Evolutionary conservation across 345 rosid species (phyloP).

Genomic region (Populus tremula): DNA sequence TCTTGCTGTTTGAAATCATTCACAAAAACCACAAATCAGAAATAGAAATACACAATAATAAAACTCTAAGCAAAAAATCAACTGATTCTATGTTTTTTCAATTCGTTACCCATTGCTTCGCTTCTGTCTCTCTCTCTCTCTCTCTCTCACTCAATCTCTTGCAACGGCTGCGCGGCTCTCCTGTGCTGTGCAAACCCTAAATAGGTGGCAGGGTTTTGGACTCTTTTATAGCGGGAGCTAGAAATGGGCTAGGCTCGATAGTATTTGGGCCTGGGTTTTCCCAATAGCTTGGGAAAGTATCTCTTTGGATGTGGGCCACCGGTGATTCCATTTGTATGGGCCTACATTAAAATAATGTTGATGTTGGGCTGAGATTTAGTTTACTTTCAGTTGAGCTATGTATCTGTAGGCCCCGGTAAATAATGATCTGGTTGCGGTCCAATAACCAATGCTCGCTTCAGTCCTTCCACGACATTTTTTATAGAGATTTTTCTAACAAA

Average conservation of each 20-base stretch:
- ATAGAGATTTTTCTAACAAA: too few relatives aligned
- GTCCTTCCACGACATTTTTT: too few relatives aligned
- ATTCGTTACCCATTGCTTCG: slow-evolving; percentile 11
- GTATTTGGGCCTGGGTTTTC: background rate
- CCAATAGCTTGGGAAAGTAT: background rate
- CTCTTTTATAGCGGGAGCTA: background rate
- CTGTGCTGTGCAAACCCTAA: background rate
- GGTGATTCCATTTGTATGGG: background rate
- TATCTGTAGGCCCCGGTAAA: background rate
- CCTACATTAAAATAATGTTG: background rate
- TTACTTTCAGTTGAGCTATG: background rate
- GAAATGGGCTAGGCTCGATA: background rate
- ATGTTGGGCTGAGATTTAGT: background rate
- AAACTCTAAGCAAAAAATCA: background rate
- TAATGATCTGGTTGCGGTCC: too few relatives aligned
- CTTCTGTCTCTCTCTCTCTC: background rate
- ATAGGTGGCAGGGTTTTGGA: background rate
- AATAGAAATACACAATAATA: background rate
- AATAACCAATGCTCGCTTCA: too few relatives aligned
- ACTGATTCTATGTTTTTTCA: too few relatives aligned
- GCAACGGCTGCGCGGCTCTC: background rate
- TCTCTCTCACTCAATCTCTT: background rate
- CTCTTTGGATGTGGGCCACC: background rate
- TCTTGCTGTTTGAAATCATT: slow-evolving; percentile 40
- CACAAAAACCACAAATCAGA: background rate